Percentiles rank a stretch among this genome's conserved stretches.
These are phyloP conservation scores for Lactarius psammicola DNA, from an alignment of 768 basidiomycete genomes.

Conservation along the genomic window DNA sequence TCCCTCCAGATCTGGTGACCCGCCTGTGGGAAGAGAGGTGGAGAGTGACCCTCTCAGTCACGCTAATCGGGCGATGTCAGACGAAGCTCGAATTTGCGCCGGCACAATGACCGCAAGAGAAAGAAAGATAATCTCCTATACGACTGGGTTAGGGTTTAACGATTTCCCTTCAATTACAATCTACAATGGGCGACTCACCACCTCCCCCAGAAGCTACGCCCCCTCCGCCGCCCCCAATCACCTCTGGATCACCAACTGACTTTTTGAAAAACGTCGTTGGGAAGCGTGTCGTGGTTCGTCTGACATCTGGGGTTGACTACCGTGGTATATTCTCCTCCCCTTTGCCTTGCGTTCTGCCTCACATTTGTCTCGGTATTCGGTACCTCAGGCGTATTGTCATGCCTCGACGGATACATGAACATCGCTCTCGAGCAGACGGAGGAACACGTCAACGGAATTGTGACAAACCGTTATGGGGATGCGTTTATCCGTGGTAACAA, in stretches of 20 bases:
- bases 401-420: slow-evolving; percentile 99
- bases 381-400: slow-evolving; percentile 80
- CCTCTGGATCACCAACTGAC: slow-evolving; percentile 83
- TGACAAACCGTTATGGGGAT: slow-evolving; percentile 91
- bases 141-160: slow-evolving; percentile 2
- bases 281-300: slow-evolving; percentile 88
- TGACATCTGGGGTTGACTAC: slow-evolving; percentile 36
- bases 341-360: not conserved
- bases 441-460: slow-evolving; percentile 85
- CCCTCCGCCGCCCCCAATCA: slow-evolving; percentile 47
- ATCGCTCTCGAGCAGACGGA: slow-evolving; percentile 97
- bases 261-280: slow-evolving; percentile 96
- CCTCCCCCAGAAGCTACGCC: slow-evolving; percentile 42
- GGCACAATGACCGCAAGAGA: not conserved
- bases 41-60: not conserved
- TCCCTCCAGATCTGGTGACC: not conserved
- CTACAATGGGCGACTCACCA: slow-evolving; percentile 36
- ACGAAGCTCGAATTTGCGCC: not conserved
- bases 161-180: not conserved
- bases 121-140: not conserved
- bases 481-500: slow-evolving; percentile 95
- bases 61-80: not conserved
- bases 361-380: not conserved
- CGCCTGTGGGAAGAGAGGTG: not conserved
- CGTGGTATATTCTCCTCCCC: slow-evolving; percentile 16